These are phyloP conservation scores for Nigrospora sphaerica DNA, from an alignment of 2,329 filamentous ascomycete genomes.

Conservation along the genomic window DNA sequence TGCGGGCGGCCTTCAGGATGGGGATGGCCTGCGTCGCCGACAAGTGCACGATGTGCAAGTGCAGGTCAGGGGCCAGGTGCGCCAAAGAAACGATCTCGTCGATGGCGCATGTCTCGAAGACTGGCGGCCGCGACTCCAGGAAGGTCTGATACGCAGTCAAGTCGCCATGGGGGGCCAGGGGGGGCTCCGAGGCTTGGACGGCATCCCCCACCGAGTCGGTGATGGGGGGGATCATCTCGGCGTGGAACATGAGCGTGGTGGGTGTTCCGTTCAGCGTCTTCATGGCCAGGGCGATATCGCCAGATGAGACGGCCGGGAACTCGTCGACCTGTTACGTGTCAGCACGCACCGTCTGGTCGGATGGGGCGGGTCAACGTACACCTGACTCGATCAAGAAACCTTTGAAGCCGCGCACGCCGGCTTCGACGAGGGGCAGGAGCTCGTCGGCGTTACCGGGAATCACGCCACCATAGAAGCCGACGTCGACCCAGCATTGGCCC, in stretches of 20 bases:
- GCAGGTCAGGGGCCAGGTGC: constrained; percentile 70
- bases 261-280: constrained; percentile 68
- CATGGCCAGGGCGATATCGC: constrained; percentile 77
- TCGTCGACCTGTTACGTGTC: constrained; percentile 70
- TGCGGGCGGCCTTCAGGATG: constrained; percentile 66
- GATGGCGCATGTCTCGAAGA: constrained; percentile 87
- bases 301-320: constrained; percentile 81
- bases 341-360: background rate
- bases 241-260: constrained; percentile 97
- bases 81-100: constrained; percentile 79
- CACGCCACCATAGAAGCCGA: constrained; percentile 96
- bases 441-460: constrained; percentile 82
- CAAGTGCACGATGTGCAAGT: constrained; percentile 89
- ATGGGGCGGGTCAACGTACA: constrained; percentile 47
- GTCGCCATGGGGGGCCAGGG: constrained; percentile 63
- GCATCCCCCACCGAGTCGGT: constrained; percentile 72
- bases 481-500: constrained; percentile 94
- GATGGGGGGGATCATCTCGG: constrained; percentile 93
- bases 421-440: constrained; percentile 71
- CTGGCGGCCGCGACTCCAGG: constrained; percentile 79
- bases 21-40: constrained; percentile 86
- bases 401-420: constrained; percentile 91
- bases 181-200: constrained; percentile 62
- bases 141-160: constrained; percentile 82
- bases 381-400: constrained; percentile 96